phyloP scores from a whole-genome alignment of 2,329 filamentous ascomycete genomes.

The Ceratocystis destructans region DNA sequence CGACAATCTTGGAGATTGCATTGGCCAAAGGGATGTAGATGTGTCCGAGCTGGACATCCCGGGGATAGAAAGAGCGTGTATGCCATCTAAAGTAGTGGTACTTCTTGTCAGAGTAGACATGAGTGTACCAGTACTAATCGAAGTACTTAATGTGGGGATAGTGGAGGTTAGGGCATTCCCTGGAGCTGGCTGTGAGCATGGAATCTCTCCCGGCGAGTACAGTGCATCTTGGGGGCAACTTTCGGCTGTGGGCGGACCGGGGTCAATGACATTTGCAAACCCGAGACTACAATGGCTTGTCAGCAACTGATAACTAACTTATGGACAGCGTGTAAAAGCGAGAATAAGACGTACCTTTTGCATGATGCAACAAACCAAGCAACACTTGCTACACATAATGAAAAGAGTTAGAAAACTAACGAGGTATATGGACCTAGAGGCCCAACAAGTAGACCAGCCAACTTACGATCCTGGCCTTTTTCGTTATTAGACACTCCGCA shows the following conservation, averaged over 20 bases:
- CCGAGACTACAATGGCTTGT: constrained; percentile 11
- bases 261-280: constrained; percentile 16
- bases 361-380: constrained; percentile 18
- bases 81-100: not conserved
- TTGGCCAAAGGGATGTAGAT: not conserved
- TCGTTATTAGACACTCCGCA: constrained; percentile 18
- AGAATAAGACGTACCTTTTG: constrained; percentile 12
- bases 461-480: constrained; percentile 19
- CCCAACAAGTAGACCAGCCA: not conserved
- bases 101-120: not conserved
- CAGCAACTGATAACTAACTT: not conserved
- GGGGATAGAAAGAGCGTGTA: constrained; percentile 8
- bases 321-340: not conserved
- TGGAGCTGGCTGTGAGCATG: not conserved
- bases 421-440: not conserved
- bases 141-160: not conserved
- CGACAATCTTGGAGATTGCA: not conserved
- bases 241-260: constrained; percentile 7
- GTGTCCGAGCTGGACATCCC: not conserved
- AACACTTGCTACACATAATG: constrained; percentile 16
- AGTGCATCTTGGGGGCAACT: constrained; percentile 14
- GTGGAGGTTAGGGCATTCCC: not conserved
- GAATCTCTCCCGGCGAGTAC: constrained; percentile 11
- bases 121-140: not conserved
- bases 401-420: not conserved